Conservation (phyloP, 345 rosid genomes). For the Noccaea caerulescens region DNA sequence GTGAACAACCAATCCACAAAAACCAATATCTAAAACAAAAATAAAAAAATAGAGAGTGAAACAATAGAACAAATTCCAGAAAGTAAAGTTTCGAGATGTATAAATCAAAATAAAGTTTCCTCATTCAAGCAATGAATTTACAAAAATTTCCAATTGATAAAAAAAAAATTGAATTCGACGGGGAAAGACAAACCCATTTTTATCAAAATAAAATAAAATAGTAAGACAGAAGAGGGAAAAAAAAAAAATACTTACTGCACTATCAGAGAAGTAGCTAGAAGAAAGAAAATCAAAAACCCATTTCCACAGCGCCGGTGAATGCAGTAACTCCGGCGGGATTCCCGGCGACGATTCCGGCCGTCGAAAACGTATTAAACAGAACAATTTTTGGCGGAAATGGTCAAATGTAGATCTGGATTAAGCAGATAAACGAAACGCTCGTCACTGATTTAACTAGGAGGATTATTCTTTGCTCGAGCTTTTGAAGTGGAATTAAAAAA, state of each 20-base stretch:
- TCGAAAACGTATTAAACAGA: neutral
- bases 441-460: neutral
- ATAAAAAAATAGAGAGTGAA: neutral
- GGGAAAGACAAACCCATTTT: neutral
- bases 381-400: neutral
- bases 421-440: conserved; percentile 25
- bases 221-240: neutral
- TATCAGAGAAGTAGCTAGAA: neutral
- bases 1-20: conserved; percentile 25
- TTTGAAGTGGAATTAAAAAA: conserved; percentile 19
- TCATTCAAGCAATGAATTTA: conserved; percentile 10
- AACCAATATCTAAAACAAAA: neutral
- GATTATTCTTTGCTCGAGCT: neutral
- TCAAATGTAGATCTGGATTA: conserved; percentile 37
- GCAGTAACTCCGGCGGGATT: conserved; percentile 21
- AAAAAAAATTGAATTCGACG: neutral
- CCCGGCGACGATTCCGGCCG: conserved; percentile 30
- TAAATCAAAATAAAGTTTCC: neutral
- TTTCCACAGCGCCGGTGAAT: conserved; percentile 4
- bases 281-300: conserved; percentile 17
- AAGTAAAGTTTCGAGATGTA: neutral
- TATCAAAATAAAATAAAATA: neutral
- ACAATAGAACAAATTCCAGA: conserved; percentile 4
- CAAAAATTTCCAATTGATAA: neutral
- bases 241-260: neutral